Evolutionary conservation across 345 rosid genomes (phyloP).

Genomic region (Turritis glabra): DNA sequence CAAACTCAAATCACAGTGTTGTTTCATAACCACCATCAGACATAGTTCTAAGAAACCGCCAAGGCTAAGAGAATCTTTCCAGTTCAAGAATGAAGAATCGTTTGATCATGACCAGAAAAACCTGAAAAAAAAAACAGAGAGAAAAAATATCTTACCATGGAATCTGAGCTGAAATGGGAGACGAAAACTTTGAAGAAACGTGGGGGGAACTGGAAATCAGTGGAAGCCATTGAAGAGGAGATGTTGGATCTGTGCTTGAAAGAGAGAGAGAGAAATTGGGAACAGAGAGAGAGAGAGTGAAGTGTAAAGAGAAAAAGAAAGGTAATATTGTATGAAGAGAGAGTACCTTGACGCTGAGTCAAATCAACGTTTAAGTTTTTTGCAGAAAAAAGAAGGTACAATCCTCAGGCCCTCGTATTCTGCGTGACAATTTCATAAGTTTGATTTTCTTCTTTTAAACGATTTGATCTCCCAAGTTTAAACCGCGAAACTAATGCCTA

Average conservation of each 20-base stretch:
- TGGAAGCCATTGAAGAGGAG: slow-evolving; percentile 3
- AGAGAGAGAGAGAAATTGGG: not conserved
- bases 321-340: not conserved
- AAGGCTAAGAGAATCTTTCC: not conserved
- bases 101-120: not conserved
- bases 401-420: not conserved
- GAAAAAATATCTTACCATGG: not conserved
- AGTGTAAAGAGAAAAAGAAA: not conserved
- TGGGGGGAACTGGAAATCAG: not conserved
- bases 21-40: not conserved
- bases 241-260: not conserved
- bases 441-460: not conserved
- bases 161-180: slow-evolving; percentile 9
- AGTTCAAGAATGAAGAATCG: not conserved
- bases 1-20: not conserved
- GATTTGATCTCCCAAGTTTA: not conserved
- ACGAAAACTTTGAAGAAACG: slow-evolving; percentile 1
- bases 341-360: not conserved
- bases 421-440: not conserved
- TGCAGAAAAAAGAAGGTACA: not conserved
- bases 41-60: not conserved
- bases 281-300: not conserved
- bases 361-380: not conserved
- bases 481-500: not conserved
- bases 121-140: not conserved